A percentile compares a stretch with the other conserved stretches of the same genome.
Conservation (phyloP, 805 yeast genomes). For the Sugiyamaella americana region DNA sequence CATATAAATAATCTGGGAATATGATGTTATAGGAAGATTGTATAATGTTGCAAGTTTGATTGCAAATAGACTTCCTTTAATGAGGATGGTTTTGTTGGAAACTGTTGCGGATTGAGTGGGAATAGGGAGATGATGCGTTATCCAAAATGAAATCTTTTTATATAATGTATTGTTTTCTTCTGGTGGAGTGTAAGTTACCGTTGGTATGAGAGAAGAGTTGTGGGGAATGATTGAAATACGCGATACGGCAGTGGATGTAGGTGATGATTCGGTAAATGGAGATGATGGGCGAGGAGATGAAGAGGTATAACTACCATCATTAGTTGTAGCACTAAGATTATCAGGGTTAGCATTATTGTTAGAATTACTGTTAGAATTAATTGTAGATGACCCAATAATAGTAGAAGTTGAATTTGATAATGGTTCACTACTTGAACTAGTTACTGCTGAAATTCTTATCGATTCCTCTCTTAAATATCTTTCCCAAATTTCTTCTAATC, state of each 20-base stretch:
- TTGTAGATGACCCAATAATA: not conserved
- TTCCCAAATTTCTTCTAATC: not conserved
- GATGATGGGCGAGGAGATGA: not conserved
- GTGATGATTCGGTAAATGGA: not conserved
- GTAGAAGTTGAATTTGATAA: not conserved
- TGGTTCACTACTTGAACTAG: not conserved
- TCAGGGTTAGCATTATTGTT: not conserved
- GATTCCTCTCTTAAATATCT: not conserved
- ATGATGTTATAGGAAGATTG: not conserved
- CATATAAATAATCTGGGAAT: not conserved
- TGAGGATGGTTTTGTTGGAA: not conserved
- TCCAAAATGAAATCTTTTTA: not conserved
- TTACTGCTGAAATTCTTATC: not conserved
- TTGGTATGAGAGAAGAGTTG: not conserved
- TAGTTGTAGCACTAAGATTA: not conserved
- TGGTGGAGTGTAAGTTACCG: not conserved
- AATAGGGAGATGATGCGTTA: too few relatives aligned
- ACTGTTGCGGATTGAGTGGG: not conserved
- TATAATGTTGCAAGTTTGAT: not conserved
- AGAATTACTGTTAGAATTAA: not conserved
- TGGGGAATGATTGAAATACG: too few relatives aligned
- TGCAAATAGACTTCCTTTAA: not conserved
- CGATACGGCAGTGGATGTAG: not conserved
- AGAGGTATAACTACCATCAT: not conserved
- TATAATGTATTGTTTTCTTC: too few relatives aligned